phyloP scores from a whole-genome alignment of 371 early-diverging fungal genomes.

The Fennellomyces sp. region DNA sequence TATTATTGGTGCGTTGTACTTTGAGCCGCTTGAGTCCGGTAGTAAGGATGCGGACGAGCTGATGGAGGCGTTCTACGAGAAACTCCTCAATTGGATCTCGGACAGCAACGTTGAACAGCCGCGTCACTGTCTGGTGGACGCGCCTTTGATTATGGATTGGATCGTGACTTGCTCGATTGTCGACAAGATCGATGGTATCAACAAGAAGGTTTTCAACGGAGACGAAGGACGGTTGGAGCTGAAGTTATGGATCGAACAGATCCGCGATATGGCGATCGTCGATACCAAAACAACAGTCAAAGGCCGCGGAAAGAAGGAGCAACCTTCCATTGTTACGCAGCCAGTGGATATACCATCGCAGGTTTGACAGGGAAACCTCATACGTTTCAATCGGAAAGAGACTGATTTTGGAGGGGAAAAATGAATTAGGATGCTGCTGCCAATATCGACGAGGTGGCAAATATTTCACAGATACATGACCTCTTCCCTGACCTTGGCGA shows the following conservation, averaged over 20 bases:
- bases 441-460: slow-evolving; percentile 20
- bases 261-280: slow-evolving; percentile 56
- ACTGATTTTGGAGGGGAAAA: too few species aligned
- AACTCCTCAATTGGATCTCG: slow-evolving; percentile 51
- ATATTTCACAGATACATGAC: slow-evolving; percentile 81
- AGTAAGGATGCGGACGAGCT: slow-evolving; percentile 12
- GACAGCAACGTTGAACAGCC: slow-evolving; percentile 40
- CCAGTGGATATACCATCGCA: too few species aligned
- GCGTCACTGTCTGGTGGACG: slow-evolving; percentile 52
- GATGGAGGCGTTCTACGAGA: slow-evolving; percentile 40
- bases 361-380: too few species aligned
- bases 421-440: too few species aligned
- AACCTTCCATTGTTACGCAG: too few species aligned
- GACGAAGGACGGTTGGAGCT: slow-evolving; percentile 73
- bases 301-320: background rate
- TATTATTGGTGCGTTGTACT: background rate
- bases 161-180: slow-evolving; percentile 69
- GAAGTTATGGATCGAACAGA: slow-evolving; percentile 69
- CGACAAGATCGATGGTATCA: slow-evolving; percentile 54
- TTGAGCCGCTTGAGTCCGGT: slow-evolving; percentile 10
- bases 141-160: slow-evolving; percentile 82
- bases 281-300: background rate
- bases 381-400: too few species aligned
- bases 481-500: slow-evolving; percentile 87
- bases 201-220: slow-evolving; percentile 41